Base-by-base conservation (phyloP, 1,139 yeast genomes). In the Debaryomyces sp. region DNA sequence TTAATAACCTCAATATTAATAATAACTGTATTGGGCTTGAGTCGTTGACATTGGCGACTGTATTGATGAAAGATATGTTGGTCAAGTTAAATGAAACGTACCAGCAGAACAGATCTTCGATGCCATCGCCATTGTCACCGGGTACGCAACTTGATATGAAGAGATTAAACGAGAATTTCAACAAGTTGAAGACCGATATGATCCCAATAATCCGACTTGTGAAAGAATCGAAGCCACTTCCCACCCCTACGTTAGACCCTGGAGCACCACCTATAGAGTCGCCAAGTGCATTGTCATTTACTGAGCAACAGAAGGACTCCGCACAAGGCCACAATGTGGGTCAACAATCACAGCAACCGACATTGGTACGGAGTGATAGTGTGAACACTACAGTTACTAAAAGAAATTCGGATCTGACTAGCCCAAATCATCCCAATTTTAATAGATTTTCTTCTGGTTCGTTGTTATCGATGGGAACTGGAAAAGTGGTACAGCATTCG, bases 191-290 rank as follows among this genome's bases (percentile, higher is more conserved):
- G 50, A 76, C 80, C 27, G 86, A 81, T 49, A 67, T 81, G 56
- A 69, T 78, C 40, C 85, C 85, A 0, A 74, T 81, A 26, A 69
- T 81, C 29, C 70, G 81, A 48, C 67, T 78, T 40, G 62, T 80
- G 17, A 81, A 81, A 52, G 85, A 81, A 50, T 71, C 75, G 29
- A 81, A 81, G 58, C 85, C 85, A 2, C 66, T 81, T 35, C 86
- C 86, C 0, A 78, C 83, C 0, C 85, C 86, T 3, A 78, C 81
- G 1, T 55, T 75, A 36, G 80, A 71, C 49, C 75, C 78, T 0
- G 73, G 76, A 3, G 59, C 68, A 5, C 59, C 66, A 2, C 53
- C 60, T 5, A 52, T 66, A 35, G 71, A 69, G 23, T 71, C 75
- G 35, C 78, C 78, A 5, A 67, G 75, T 0, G 60, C 59, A 39